Percentiles rank a stretch among this genome's conserved stretches.
Evolutionary conservation across 129 eudicot species (phyloP).

Genomic region (Arctium lappa): DNA sequence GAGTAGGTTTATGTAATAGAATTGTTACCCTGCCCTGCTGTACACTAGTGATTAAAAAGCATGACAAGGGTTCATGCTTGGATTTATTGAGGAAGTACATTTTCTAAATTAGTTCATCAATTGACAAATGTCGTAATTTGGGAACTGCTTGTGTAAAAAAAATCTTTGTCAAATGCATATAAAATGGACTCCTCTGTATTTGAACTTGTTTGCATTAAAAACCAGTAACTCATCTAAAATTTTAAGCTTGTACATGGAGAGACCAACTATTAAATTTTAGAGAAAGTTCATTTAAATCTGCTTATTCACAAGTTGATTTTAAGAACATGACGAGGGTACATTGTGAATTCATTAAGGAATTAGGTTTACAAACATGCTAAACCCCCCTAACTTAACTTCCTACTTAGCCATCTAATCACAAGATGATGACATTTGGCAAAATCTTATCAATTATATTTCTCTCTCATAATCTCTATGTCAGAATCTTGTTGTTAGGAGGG

Average conservation of each 20-base stretch:
- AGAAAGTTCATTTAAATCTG: neutral
- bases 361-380: neutral
- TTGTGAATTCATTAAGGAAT: neutral
- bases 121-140: neutral
- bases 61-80: slow-evolving; percentile 4
- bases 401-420: neutral
- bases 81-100: neutral
- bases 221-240: neutral
- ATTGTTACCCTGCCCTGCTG: neutral
- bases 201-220: neutral
- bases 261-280: neutral
- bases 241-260: neutral
- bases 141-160: slow-evolving; percentile 4
- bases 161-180: neutral
- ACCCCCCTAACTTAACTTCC: neutral
- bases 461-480: neutral
- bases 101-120: neutral
- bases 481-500: neutral
- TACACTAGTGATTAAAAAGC: neutral
- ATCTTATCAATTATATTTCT: neutral
- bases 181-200: neutral
- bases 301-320: neutral
- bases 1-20: neutral
- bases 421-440: neutral
- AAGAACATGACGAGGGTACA: neutral